A percentile compares a stretch with the other conserved stretches of the same genome.
Evolutionary conservation across 1,284 basidiomycete genomes (phyloP).

Genomic region (Apiotrichum gamsii): DNA sequence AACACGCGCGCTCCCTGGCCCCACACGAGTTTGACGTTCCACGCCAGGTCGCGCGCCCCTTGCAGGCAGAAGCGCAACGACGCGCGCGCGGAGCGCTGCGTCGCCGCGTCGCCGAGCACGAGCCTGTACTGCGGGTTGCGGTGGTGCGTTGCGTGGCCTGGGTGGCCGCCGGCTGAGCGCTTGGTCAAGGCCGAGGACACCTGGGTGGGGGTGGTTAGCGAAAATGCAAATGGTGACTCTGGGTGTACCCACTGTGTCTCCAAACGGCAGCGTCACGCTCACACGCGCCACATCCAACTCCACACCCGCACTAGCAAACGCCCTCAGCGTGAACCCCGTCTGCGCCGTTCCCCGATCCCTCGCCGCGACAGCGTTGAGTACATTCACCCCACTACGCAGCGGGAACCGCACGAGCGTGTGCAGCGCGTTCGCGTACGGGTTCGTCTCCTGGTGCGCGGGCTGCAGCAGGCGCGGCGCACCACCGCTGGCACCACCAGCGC

Average conservation of each 20-base stretch:
- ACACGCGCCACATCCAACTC: constrained; percentile 28
- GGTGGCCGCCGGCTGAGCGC: constrained; percentile 77
- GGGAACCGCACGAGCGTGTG: constrained; percentile 57
- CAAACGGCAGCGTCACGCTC: constrained; percentile 28
- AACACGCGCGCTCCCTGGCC: constrained; percentile 64
- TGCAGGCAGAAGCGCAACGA: constrained; percentile 54
- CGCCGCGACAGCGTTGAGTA: constrained; percentile 28
- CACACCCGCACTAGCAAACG: constrained; percentile 23
- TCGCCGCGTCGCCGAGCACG: constrained; percentile 46
- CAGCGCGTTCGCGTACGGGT: constrained; percentile 64
- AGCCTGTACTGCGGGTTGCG: constrained; percentile 83
- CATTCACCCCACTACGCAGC: constrained; percentile 20
- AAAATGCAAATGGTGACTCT: background rate
- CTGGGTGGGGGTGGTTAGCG: constrained; percentile 42
- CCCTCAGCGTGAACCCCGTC: constrained; percentile 40
- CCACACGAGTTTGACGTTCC: constrained; percentile 72
- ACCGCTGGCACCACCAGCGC: too few species aligned
- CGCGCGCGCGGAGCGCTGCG: constrained; percentile 46
- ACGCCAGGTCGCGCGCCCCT: constrained; percentile 60
- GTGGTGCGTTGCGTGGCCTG: constrained; percentile 71
- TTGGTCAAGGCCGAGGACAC: constrained; percentile 59
- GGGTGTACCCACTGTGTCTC: constrained; percentile 22
- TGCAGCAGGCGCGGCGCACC: background rate
- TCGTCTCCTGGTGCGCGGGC: constrained; percentile 12
- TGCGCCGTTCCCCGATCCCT: constrained; percentile 34